A percentile compares a stretch with the other conserved stretches of the same genome.
Evolutionary conservation across 768 basidiomycete genomes (phyloP).

Genomic region (Cubamyces lactineus): DNA sequence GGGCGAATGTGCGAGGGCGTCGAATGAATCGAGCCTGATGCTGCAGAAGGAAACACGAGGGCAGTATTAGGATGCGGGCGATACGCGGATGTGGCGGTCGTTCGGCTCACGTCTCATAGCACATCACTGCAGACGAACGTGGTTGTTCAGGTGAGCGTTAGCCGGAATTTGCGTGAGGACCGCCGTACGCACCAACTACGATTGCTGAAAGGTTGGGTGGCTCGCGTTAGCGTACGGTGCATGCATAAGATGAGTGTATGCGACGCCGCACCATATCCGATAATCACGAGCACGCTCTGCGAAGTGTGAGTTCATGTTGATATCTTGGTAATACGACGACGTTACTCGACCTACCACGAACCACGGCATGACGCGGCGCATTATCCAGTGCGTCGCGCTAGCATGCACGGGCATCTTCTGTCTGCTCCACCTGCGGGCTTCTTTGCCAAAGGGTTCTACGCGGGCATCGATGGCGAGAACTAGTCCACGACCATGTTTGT

Average conservation of each 20-base stretch:
- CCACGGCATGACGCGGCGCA: slow-evolving; percentile 13
- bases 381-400: slow-evolving; percentile 18
- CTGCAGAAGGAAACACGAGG: not conserved
- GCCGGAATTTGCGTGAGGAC: not conserved
- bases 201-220: not conserved
- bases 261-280: slow-evolving; percentile 11
- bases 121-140: slow-evolving; percentile 3
- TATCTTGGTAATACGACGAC: not conserved
- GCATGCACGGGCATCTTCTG: slow-evolving; percentile 14
- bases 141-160: not conserved
- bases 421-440: slow-evolving; percentile 16
- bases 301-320: too few species aligned
- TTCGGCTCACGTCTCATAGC: slow-evolving; percentile 17
- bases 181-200: slow-evolving; percentile 3
- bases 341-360: slow-evolving; percentile 9
- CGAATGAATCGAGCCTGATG: slow-evolving; percentile 11
- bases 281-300: slow-evolving; percentile 19
- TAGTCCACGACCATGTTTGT: not conserved
- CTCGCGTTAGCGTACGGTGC: not conserved
- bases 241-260: not conserved
- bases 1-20: slow-evolving; percentile 1
- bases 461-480: slow-evolving; percentile 18
- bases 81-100: too few species aligned
- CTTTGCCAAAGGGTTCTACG: slow-evolving; percentile 18
- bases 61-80: not conserved